Conservation (phyloP, 192 early-diverging fungal species). For the Phlyctochytrium arcticum region DNA sequence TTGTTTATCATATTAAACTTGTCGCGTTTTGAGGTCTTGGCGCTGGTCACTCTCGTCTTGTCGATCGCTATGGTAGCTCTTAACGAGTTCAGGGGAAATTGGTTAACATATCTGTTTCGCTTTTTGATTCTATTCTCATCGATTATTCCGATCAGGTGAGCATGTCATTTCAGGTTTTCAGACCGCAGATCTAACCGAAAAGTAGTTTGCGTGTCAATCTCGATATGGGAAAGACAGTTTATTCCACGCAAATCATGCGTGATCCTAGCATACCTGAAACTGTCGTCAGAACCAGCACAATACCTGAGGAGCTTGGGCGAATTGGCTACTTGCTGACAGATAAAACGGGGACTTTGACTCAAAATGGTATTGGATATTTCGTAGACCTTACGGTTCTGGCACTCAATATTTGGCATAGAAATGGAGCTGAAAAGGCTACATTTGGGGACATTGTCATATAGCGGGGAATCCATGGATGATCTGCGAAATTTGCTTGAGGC, state of each 20-base stretch:
- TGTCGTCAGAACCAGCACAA: slow-evolving; percentile 88
- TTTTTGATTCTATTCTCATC: slow-evolving; percentile 94
- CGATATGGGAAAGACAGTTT: slow-evolving; percentile 96
- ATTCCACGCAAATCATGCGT: slow-evolving; percentile 81
- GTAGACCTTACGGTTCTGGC: too few relatives aligned
- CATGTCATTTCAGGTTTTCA: not conserved
- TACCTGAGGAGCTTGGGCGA: slow-evolving; percentile 93
- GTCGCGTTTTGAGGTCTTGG: too few relatives aligned
- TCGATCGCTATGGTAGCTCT: slow-evolving; percentile 85
- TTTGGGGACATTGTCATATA: slow-evolving; percentile 94
- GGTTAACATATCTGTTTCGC: slow-evolving; percentile 88
- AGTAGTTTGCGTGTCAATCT: slow-evolving; percentile 82
- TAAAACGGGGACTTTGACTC: slow-evolving; percentile 93
- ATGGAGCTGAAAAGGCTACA: slow-evolving; percentile 95
- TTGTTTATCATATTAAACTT: not conserved
- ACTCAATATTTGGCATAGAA: too few relatives aligned
- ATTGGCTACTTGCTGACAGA: slow-evolving; percentile 91
- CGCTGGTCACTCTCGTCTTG: slow-evolving; percentile 74
- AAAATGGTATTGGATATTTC: slow-evolving; percentile 64
- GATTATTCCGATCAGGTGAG: slow-evolving; percentile 86
- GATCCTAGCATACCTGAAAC: slow-evolving; percentile 80
- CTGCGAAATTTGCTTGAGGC: slow-evolving; percentile 64
- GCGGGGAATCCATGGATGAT: slow-evolving; percentile 85
- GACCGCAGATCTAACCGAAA: not conserved
- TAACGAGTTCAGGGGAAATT: slow-evolving; percentile 82